Evolutionary conservation across 2,329 filamentous ascomycete genomes (phyloP).

Genomic region (Phyllosticta citribraziliensis): DNA sequence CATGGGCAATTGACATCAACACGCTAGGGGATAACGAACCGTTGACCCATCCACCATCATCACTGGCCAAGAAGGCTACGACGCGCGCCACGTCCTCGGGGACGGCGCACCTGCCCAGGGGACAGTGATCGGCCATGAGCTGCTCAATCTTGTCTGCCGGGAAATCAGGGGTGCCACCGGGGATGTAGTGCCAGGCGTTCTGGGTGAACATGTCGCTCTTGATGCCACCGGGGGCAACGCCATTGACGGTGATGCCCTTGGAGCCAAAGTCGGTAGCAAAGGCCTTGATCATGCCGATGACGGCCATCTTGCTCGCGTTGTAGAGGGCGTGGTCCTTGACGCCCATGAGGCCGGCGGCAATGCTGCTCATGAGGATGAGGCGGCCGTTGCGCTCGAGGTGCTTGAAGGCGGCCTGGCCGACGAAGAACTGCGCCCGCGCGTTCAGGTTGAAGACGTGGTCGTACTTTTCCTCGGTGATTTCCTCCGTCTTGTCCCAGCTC

Average conservation of each 20-base stretch:
- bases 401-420: constrained; percentile 65
- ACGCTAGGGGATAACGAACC: constrained; percentile 14
- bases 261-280: constrained; percentile 63
- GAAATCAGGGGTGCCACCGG: constrained; percentile 39
- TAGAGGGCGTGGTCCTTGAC: constrained; percentile 64
- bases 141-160: constrained; percentile 40
- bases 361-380: constrained; percentile 65
- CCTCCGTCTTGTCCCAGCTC: constrained; percentile 57
- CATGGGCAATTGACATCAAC: background rate
- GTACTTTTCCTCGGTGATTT: constrained; percentile 60
- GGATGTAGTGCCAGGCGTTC: constrained; percentile 47
- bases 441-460: constrained; percentile 63
- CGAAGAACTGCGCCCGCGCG: constrained; percentile 64
- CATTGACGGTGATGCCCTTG: constrained; percentile 61
- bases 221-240: constrained; percentile 62
- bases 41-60: constrained; percentile 33
- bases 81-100: constrained; percentile 37
- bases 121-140: constrained; percentile 41
- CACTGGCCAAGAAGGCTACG: constrained; percentile 30
- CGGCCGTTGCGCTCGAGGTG: constrained; percentile 60
- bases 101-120: constrained; percentile 38
- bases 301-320: constrained; percentile 61
- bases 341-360: constrained; percentile 56
- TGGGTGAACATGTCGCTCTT: constrained; percentile 70
- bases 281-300: constrained; percentile 62